Percentiles rank a stretch among this genome's conserved stretches.
These are phyloP conservation scores for Panaeolus cyanescens DNA, from an alignment of 768 basidiomycete species.

Conservation along the genomic window DNA sequence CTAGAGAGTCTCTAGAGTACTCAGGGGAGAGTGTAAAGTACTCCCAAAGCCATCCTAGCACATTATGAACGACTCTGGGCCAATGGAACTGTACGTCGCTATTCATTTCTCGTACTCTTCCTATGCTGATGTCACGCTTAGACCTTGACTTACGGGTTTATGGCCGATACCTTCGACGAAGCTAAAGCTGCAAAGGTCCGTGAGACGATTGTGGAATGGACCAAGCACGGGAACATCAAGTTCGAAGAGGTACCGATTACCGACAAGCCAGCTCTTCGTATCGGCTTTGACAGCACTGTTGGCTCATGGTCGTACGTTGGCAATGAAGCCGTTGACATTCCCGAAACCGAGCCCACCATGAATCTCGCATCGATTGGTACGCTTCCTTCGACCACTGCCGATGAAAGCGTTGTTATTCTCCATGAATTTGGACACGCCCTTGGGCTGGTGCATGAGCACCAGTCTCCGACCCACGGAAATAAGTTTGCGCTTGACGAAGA, in stretches of 20 bases:
- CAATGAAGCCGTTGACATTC: constrained; percentile 6
- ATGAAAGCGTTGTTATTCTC: constrained; percentile 16
- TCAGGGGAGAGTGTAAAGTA: too few relatives aligned
- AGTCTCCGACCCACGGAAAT: constrained; percentile 13
- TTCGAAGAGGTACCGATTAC: constrained; percentile 6
- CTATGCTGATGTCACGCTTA: neutral
- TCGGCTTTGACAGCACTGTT: constrained; percentile 5
- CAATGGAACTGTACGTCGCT: neutral
- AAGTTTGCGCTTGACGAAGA: constrained; percentile 11
- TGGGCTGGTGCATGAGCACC: constrained; percentile 18
- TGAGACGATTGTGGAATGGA: constrained; percentile 16
- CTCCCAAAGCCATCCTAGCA: too few relatives aligned
- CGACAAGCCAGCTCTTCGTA: constrained; percentile 5
- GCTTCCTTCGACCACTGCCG: neutral
- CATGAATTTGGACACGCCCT: constrained; percentile 21
- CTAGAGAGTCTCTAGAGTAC: too few relatives aligned
- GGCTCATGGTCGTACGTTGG: constrained; percentile 18
- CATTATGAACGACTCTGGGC: constrained; percentile 5
- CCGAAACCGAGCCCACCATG: constrained; percentile 7
- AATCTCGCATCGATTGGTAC: constrained; percentile 15
- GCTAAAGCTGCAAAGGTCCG: constrained; percentile 9
- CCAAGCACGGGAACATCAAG: constrained; percentile 14
- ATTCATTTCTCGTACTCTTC: neutral
- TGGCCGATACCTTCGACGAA: neutral
- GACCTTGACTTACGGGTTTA: neutral